phyloP scores from a whole-genome alignment of 768 basidiomycete species.

The Boletus eberwhitei region DNA sequence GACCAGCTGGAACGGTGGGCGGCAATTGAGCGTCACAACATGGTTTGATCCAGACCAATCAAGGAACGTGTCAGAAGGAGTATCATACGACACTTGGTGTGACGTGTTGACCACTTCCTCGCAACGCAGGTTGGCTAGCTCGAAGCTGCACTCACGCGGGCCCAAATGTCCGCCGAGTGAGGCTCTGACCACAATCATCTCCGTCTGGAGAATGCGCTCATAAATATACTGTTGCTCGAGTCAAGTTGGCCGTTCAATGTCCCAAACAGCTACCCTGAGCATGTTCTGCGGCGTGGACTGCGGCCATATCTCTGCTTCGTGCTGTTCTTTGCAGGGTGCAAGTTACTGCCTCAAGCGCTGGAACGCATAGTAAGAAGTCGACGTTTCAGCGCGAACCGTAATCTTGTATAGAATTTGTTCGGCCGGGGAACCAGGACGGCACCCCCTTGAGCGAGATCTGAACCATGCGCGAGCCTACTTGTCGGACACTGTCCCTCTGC shows the following conservation, averaged over 20 bases:
- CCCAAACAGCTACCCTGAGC: neutral
- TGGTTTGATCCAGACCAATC: neutral
- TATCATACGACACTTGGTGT: neutral
- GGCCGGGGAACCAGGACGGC: too few relatives aligned
- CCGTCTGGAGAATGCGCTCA: neutral
- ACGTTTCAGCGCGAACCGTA: neutral
- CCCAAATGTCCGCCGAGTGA: conserved; percentile 2
- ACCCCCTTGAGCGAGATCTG: too few relatives aligned
- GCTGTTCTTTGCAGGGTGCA: neutral
- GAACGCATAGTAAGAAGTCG: neutral
- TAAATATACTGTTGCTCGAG: too few relatives aligned
- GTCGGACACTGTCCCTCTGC: too few relatives aligned
- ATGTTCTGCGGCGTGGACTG: neutral
- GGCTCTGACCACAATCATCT: conserved; percentile 1
- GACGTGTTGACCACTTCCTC: neutral
- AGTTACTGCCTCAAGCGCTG: neutral
- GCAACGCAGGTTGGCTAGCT: neutral
- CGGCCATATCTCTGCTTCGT: neutral
- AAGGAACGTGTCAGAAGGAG: neutral
- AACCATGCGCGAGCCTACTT: neutral
- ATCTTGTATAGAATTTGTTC: neutral
- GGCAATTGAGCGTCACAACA: neutral
- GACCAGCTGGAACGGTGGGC: neutral
- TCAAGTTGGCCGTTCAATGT: neutral
- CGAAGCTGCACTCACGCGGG: neutral